phyloP scores from a whole-genome alignment of 2,329 filamentous ascomycete genomes.

The Cladosporium sp. region DNA sequence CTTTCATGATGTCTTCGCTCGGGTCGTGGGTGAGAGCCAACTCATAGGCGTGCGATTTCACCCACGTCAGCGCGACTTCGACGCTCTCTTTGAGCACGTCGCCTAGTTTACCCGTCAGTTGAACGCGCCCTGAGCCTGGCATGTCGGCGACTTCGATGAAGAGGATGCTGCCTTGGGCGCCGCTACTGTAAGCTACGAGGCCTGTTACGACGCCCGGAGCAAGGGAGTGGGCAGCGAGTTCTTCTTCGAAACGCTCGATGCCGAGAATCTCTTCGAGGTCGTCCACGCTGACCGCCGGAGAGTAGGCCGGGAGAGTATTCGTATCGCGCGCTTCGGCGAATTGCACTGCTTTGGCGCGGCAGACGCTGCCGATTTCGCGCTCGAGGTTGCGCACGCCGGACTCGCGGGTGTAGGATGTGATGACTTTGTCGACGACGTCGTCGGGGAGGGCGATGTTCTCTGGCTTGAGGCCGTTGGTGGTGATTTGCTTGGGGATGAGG shows the following conservation, averaged over 20 bases:
- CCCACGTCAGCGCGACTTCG: conserved; percentile 93
- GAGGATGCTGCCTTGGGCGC: conserved; percentile 89
- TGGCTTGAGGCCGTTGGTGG: conserved; percentile 75
- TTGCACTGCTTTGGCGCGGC: conserved; percentile 91
- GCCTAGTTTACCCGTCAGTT: conserved; percentile 92
- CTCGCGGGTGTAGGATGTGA: conserved; percentile 93
- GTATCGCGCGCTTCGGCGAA: conserved; percentile 85
- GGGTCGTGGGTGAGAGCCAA: conserved; percentile 77
- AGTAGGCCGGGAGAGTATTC: conserved; percentile 62
- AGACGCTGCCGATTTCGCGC: conserved; percentile 90
- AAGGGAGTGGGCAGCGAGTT: conserved; percentile 78
- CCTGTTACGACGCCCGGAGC: conserved; percentile 93
- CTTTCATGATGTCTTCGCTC: conserved; percentile 91
- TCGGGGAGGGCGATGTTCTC: conserved; percentile 73
- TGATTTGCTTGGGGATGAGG: conserved; percentile 93
- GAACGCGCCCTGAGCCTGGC: conserved; percentile 86
- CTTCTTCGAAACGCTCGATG: conserved; percentile 89
- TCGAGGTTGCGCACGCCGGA: conserved; percentile 94
- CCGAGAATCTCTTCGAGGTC: conserved; percentile 90
- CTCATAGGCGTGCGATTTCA: conserved; percentile 91
- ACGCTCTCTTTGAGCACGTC: conserved; percentile 97
- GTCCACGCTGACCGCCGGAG: conserved; percentile 65
- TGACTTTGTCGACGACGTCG: conserved; percentile 89
- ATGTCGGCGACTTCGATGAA: conserved; percentile 99
- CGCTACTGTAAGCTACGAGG: conserved; percentile 87